phyloP scores from a whole-genome alignment of 495 filamentous ascomycete species.

The Aspergillus sparsus region DNA sequence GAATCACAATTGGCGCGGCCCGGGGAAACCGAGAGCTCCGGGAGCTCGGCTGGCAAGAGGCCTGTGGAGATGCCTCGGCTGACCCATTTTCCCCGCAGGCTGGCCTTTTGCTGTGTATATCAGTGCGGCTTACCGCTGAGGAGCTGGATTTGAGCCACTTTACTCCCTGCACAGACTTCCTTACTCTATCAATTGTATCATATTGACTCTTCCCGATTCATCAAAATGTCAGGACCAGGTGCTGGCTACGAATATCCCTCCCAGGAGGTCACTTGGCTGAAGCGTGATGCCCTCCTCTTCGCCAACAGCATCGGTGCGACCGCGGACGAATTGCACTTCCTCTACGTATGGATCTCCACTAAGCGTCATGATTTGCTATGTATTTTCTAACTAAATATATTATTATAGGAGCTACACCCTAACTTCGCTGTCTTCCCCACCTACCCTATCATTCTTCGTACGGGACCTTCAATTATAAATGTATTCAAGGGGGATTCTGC shows the following conservation, averaged over 20 bases:
- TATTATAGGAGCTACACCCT: conserved; percentile 72
- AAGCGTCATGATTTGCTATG: background rate
- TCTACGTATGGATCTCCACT: conserved; percentile 59
- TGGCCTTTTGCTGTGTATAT: too few species aligned
- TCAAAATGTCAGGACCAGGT: conserved; percentile 58
- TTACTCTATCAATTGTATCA: background rate
- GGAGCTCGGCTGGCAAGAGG: background rate
- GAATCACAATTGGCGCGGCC: background rate
- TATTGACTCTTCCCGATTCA: background rate
- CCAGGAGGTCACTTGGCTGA: conserved; percentile 74
- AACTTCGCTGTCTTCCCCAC: conserved; percentile 84
- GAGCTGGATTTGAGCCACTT: too few species aligned
- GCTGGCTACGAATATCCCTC: conserved; percentile 77
- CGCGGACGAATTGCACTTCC: conserved; percentile 84
- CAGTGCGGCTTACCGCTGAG: too few species aligned
- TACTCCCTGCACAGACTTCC: background rate
- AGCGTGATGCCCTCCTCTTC: conserved; percentile 84
- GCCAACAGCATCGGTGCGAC: conserved; percentile 84
- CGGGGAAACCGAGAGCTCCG: background rate
- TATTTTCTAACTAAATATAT: background rate
- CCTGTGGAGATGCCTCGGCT: background rate
- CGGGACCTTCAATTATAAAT: conserved; percentile 20
- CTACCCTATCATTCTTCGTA: conserved; percentile 80
- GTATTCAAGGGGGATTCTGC: too few species aligned
- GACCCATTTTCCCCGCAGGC: background rate